Base-by-base conservation (phyloP, 164 flowering plant genomes). In the Tetrastigma voinierianum region DNA sequence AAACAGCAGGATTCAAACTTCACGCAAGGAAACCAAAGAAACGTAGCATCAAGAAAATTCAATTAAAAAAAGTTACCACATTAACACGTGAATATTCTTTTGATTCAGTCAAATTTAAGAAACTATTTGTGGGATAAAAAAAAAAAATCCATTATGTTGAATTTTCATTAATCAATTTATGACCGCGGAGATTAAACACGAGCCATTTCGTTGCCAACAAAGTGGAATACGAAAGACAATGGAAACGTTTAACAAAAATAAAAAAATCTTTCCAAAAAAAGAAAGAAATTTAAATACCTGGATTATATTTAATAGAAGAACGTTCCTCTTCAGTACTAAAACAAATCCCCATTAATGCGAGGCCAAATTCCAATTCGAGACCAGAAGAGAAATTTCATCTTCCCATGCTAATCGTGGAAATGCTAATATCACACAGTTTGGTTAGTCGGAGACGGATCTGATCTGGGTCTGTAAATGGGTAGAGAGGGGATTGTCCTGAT, bases 341-440 rank as follows among this genome's bases (percentile, higher is more conserved):
- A 64, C 86, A 83, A 73, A 62, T 77, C 76, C 86, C 86, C 86
- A 83, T 83, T 51, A 70, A 70, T 69, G 17, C 44, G 20, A 52
- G 46, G 9, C 56, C 32, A 12, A 23, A 53, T 16, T 17, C 10
- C 9, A 53, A 18, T 18, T 19, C 21, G 57, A 18, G 17, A 53
- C 15, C 51, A 14, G 5, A 14, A 46, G 10, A 23, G 19, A 13
- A 57, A 64, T 64, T 67, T 68, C 64, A 60, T 52, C 66, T 49
- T 49, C 67, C 60, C 75, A 61, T 32, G 40, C 40, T 32, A 32
- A 32, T 32, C 40, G 40, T 32, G 6, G 40, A 32, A 32, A 32
- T 32, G 40, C 40, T 32, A 32, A 32, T 32, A 7, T 32, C 40
- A 32, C 40, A 32, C 40, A 32, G 40, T 32, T 32, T 32, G 40